These are phyloP conservation scores for Aspergillus sp. DNA, from an alignment of 2,329 filamentous ascomycete species.

Conservation along the genomic window DNA sequence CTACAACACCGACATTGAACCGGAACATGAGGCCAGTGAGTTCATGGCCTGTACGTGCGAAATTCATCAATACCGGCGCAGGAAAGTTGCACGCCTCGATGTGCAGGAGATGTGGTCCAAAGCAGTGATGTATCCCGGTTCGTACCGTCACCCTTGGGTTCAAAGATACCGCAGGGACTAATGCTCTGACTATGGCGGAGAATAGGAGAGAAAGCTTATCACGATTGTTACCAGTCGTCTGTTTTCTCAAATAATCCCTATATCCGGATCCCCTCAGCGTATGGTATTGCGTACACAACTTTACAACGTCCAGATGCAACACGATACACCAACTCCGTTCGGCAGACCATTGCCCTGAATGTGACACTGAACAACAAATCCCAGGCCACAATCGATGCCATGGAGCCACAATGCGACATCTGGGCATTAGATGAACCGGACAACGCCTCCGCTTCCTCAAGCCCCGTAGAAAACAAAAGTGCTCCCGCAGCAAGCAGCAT, in stretches of 20 bases:
- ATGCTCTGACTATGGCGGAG: background rate
- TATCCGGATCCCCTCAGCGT: background rate
- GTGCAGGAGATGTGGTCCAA: conserved; percentile 10
- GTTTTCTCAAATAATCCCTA: conserved; percentile 6
- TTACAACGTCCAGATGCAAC: background rate
- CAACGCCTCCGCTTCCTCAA: background rate
- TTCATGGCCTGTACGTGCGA: background rate
- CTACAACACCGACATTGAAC: conserved; percentile 10
- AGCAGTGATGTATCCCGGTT: conserved; percentile 11
- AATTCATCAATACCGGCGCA: background rate
- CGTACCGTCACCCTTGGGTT: background rate
- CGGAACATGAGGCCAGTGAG: conserved; percentile 3
- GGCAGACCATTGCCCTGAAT: background rate
- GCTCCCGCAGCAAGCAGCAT: background rate
- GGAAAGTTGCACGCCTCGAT: background rate
- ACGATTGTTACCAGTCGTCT: background rate
- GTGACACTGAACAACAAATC: background rate
- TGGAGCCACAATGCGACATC: conserved; percentile 3
- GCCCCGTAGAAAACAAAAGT: background rate
- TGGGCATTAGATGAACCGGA: background rate
- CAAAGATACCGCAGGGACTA: background rate
- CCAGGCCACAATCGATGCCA: background rate
- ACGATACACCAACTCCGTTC: background rate
- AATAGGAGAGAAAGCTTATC: conserved; percentile 3
- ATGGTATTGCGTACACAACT: background rate